Evolutionary conservation across 768 basidiomycete genomes (phyloP), one percentile per base, ranked within the genome.

Genomic region (Russula emetica): DNA sequence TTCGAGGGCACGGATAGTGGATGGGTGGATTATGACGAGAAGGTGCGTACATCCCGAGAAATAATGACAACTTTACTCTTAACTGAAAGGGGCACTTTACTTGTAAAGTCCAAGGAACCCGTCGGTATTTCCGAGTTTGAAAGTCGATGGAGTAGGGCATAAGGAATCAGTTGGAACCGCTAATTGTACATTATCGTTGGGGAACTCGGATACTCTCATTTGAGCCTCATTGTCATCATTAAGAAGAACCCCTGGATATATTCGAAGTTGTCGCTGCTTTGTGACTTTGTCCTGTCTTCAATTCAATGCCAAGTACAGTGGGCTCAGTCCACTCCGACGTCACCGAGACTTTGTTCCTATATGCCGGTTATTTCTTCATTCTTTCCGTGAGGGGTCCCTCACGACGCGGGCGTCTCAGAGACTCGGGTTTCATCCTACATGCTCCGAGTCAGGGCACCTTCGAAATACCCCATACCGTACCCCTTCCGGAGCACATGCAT

Each of bases 11-110:
- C 10, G 34, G 34, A 34, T 30, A 82, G 79, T 3, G 85, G 86
- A 72, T 96, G 94, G 94, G 83, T 79, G 14, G 93, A 94, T 69
- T 96, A 96, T 68, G 93, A 96, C 68, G 93, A 96, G 73, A 92
- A 94, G 82, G 93, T 87, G 65, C 50, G 75, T 24, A 62, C 44
- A 13, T 4, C 4, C 24, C 24, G 20, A 55, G 28, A 38, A 36
- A 38, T 13, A 18, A 44, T 28, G 36, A 10, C 36, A 38, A 34
- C 34, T 26, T 16, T 24, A 24, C 34, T 50, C 24, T 40, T 42
- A 22, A 4, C 28, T 47, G 6, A 60, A 22, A n/a, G n/a, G 16
- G 5, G 38, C 10, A 11, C 18, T 0, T 22, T 26, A 24, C 16
- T 8, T n/a, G 28, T 61, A 1, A 56, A 88, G 90, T 79, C 80